Conservation (phyloP, 2,329 filamentous ascomycete genomes). For the Colletotrichum neosansevieriae region DNA sequence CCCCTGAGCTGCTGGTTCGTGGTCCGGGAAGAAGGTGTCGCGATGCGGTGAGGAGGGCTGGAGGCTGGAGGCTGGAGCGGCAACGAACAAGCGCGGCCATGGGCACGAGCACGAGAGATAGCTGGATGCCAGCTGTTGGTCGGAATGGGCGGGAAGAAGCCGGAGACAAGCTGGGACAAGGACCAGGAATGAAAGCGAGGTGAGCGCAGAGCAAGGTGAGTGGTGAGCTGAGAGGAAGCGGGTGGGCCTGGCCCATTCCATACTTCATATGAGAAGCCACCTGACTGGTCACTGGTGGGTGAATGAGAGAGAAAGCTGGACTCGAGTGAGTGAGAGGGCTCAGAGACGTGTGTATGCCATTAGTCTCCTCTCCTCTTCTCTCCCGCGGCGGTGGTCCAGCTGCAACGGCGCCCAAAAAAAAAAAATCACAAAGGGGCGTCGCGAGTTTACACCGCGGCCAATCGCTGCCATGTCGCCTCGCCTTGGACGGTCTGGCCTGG, state of each 20-base stretch:
- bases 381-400: slow-evolving; percentile 20
- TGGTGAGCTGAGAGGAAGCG: slow-evolving; percentile 4
- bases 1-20: neutral
- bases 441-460: slow-evolving; percentile 23
- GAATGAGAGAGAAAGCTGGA: neutral
- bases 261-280: neutral
- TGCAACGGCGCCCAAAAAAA: slow-evolving; percentile 36
- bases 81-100: neutral
- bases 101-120: neutral
- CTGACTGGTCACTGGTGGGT: neutral
- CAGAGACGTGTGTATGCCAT: neutral
- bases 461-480: slow-evolving; percentile 33
- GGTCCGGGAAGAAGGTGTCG: slow-evolving; percentile 7
- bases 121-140: neutral
- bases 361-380: too few species aligned
- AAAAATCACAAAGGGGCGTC: slow-evolving; percentile 21
- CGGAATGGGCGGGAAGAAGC: slow-evolving; percentile 39
- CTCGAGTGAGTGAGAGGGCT: neutral
- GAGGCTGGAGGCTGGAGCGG: slow-evolving; percentile 4
- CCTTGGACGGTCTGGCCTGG: slow-evolving; percentile 25
- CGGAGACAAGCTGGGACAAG: slow-evolving; percentile 19
- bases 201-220: neutral
- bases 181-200: slow-evolving; percentile 4
- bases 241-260: slow-evolving; percentile 5
- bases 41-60: slow-evolving; percentile 39